Base-by-base conservation (phyloP, 1,139 yeast species). In the Protomyces pachydermus region DNA sequence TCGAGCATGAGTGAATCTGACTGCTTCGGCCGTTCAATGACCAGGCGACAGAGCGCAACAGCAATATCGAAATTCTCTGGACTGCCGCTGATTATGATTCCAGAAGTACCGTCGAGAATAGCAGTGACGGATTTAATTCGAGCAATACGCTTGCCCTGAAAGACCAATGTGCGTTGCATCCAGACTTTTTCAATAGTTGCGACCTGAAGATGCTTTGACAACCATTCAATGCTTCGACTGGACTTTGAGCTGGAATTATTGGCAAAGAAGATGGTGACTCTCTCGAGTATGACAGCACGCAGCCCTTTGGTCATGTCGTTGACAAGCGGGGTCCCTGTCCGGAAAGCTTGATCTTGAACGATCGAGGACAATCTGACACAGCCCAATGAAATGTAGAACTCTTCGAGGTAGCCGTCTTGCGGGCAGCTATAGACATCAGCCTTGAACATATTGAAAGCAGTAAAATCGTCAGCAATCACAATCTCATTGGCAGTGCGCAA, bases 21-120 rank as follows among this genome's bases (percentile, higher is more conserved):
- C 3, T 79, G 78, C 20, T 72, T 74, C 0, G 79, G 77, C 45
- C 70, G 64, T 38, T 65, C 65, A 16, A 75, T 65, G 6, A 75
- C 64, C 4, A 66, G 62, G 48, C 72, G 72, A 10, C 75, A 71
- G 20, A 77, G 67, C 1, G 78, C 73, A 35, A 71, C 73, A 25
- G 77, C 73, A 9, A 77, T 73, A 62, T 77, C 78, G 64, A 74
- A 76, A 77, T 79, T 77, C 48, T 77, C 77, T 45, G 74, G 68
- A 54, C 62, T 65, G 12, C 65, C 66, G 9, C 63, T 56, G 10
- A 68, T 54, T 51, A 58, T 68, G 38, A 68, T 48, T n/a, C 65
- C 65, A 12, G 61, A 63, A 18, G 48, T 32, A 16, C 60, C 61
- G 32, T 58, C 53, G 39, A 52, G 28, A 8, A 67, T 45, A 9